Evolutionary conservation across 2,329 filamentous ascomycete species (phyloP), one percentile per base, ranked within the genome.

Genomic region (Drechslerella coelobrocha): DNA sequence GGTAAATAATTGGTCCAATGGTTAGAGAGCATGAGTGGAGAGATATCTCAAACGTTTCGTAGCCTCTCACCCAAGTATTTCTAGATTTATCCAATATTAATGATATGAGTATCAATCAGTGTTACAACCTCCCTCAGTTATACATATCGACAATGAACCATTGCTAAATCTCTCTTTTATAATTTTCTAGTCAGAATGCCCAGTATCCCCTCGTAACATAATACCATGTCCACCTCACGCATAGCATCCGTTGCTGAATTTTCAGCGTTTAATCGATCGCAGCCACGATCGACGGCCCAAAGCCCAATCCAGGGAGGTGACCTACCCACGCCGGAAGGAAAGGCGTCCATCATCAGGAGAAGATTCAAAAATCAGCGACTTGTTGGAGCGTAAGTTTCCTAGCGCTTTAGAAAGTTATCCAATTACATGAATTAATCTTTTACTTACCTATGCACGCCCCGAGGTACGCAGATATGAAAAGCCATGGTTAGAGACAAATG

Each of bases 351-450:
- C 8, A 52, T 52, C 8, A 52, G 48, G n/a, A 29, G 48, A 52
- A 29, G 48, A 31, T 52, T 52, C 26, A 52, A 31, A 31, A 52
- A 52, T 17, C 48, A 52, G 23, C 48, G 48, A 10, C 48, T 52
- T 29, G 21, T 31, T n/a, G 48, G 48, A 52, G 17, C 23, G 48
- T 52, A 17, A 52, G 48, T 52, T 23, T 50, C 8, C 10, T 21
- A 26, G 17, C 19, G 3, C 27, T 7, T 7, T 26, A 17, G 10
- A 50, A 23, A 23, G 23, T 23, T 50, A 37, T 37, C 31, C 31
- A 14, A 8, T 7, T 37, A 37, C n/a, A n/a, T n/a, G n/a, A n/a
- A n/a, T n/a, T 37, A 37, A 37, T 37, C 7, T 37, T 37, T 7
- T 37, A 8, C 8, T 37, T 8, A 37, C 19, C 10, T 50, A 50